These are phyloP conservation scores for Medicago truncatula DNA, from an alignment of 306 rosid species.

Conservation along the genomic window MtrunA17r5.0-ANR NC_053049.1:43746501-43747000, in stretches of 20 bases:
- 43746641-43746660: conserved; percentile 20
- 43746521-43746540: background rate
- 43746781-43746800: background rate
- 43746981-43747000: too few relatives aligned
- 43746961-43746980: too few relatives aligned
- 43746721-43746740: background rate
- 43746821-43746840: too few relatives aligned
- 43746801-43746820: background rate
- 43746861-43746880: too few relatives aligned
- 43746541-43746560: background rate
- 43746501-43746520: background rate
- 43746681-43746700: background rate
- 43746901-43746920: too few relatives aligned
- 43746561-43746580: conserved; percentile 2
- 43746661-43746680: conserved; percentile 1
- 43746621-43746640: background rate
- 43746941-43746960: too few relatives aligned
- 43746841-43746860: too few relatives aligned
- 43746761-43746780: background rate
- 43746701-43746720: background rate
- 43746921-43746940: too few relatives aligned
- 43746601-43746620: background rate
- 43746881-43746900: too few relatives aligned
- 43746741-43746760: background rate
- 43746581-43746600: background rate